These are phyloP conservation scores for Spergularia marina DNA, from an alignment of 148 eudicot genomes.

Conservation along the genomic window DNA sequence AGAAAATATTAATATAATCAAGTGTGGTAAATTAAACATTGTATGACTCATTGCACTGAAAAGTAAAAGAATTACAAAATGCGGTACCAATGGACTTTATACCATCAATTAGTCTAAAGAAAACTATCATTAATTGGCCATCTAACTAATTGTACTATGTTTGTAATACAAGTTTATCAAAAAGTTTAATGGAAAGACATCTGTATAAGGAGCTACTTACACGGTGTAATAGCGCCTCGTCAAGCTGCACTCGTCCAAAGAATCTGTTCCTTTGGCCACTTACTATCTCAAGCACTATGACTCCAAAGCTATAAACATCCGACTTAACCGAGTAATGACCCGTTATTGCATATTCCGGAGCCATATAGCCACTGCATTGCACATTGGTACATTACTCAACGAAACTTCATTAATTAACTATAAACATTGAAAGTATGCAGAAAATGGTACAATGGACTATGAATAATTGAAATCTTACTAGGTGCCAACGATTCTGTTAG, in stretches of 20 bases:
- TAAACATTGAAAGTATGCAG: not conserved
- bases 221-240: constrained; percentile 10
- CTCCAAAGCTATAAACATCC: constrained; percentile 12
- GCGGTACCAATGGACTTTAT: not conserved
- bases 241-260: constrained; percentile 6
- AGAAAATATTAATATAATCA: too few species aligned
- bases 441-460: not conserved
- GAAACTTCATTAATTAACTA: too few species aligned
- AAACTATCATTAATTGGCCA: not conserved
- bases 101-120: not conserved
- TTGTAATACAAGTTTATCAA: too few species aligned
- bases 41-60: too few species aligned
- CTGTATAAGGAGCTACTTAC: not conserved
- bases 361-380: constrained; percentile 20
- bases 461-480: not conserved
- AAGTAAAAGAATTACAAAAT: too few species aligned
- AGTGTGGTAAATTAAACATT: too few species aligned
- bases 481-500: constrained; percentile 14
- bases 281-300: constrained; percentile 14
- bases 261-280: constrained; percentile 14
- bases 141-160: too few species aligned
- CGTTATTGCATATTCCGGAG: constrained; percentile 9
- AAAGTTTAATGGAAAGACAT: too few species aligned
- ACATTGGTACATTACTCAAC: not conserved
- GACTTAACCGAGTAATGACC: constrained; percentile 19